A percentile compares a stretch with the other conserved stretches of the same genome.
Evolutionary conservation across 805 yeast species (phyloP).

Genomic region (Candida gorgasii): DNA sequence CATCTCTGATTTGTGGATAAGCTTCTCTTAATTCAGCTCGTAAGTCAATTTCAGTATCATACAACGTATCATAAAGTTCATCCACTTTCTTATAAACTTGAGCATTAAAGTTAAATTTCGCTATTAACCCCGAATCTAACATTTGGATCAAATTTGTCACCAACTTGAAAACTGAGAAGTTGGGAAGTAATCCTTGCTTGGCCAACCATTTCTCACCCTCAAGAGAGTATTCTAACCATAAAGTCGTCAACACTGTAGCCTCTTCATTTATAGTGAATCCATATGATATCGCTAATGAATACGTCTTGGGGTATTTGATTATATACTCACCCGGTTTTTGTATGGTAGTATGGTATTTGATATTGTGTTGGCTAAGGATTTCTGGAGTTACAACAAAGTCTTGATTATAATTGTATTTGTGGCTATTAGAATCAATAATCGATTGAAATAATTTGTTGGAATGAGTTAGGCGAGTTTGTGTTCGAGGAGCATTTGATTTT

Average conservation of each 20-base stretch:
- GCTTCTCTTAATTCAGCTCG: conserved; percentile 34
- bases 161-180: conserved; percentile 51
- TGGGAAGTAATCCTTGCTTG: conserved; percentile 50
- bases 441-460: conserved; percentile 26
- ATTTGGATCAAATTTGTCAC: conserved; percentile 47
- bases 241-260: conserved; percentile 54
- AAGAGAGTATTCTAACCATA: conserved; percentile 54
- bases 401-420: conserved; percentile 33
- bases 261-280: conserved; percentile 61
- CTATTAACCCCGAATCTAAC: conserved; percentile 31
- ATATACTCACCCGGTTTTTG: conserved; percentile 66
- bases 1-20: conserved; percentile 30
- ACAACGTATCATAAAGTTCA: conserved; percentile 32
- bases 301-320: conserved; percentile 57
- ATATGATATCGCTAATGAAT: conserved; percentile 50
- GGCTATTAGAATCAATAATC: conserved; percentile 18
- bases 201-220: conserved; percentile 54
- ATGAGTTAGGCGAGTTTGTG: conserved; percentile 25
- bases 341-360: conserved; percentile 45
- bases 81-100: conserved; percentile 33
- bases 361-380: conserved; percentile 47
- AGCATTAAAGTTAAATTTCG: conserved; percentile 31
- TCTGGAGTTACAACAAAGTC: conserved; percentile 49
- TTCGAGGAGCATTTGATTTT: not conserved
- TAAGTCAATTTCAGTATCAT: conserved; percentile 43